Percentiles rank a stretch among this genome's conserved stretches.
phyloP scores from a whole-genome alignment of 176 grass and related monocot species.

The Zea mays region DNA sequence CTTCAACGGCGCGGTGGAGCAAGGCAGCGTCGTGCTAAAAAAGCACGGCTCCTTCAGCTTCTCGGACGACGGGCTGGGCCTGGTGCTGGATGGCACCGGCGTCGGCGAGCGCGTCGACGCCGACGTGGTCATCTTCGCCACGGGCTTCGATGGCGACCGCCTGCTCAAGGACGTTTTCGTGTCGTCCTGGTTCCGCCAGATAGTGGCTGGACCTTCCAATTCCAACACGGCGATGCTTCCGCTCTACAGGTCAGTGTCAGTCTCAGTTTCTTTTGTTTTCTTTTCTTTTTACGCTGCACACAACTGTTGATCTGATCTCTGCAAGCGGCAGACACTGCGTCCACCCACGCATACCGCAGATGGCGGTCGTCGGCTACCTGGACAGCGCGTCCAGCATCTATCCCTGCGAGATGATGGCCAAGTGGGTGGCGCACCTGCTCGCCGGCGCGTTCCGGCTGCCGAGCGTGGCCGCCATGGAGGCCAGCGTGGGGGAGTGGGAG shows the following conservation, averaged over 20 bases:
- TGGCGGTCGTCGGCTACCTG: no score
- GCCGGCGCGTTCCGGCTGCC: no score
- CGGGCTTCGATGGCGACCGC: constrained; percentile 43
- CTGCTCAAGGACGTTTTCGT: constrained; percentile 41
- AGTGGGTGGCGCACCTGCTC: no score
- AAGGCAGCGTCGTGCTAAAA: constrained; percentile 44
- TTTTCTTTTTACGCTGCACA: no score
- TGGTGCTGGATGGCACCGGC: constrained; percentile 16
- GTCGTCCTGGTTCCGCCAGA: constrained; percentile 30
- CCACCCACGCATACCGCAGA: no score
- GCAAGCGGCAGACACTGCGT: no score
- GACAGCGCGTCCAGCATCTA: no score
- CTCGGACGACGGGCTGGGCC: constrained; percentile 23
- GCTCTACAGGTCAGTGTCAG: constrained; percentile 11
- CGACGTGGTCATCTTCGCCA: constrained; percentile 46
- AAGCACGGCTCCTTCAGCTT: constrained; percentile 27
- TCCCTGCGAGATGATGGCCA: no score
- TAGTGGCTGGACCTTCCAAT: neutral
- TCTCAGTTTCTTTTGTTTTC: no score
- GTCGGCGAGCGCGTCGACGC: constrained; percentile 10
- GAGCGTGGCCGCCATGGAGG: no score
- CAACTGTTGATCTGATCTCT: no score
- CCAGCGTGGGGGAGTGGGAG: no score
- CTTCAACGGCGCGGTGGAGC: constrained; percentile 51
- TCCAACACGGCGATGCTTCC: neutral